Conservation (phyloP, 2,329 filamentous ascomycete genomes). For the Aspergillus calidoustus region DNA sequence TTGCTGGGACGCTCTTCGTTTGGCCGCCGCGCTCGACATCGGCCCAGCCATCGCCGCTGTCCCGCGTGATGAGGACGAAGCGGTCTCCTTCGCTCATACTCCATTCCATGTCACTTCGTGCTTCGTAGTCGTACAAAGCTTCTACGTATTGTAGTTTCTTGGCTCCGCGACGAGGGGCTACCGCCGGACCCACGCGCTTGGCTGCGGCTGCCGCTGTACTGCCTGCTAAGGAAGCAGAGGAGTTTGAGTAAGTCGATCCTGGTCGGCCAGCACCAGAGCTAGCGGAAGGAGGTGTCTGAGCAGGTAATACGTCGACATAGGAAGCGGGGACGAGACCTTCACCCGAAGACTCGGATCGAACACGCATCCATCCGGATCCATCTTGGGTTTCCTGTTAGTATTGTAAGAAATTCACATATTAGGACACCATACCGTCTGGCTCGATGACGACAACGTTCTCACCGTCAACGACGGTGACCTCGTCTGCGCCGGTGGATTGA, state of each 20-base stretch:
- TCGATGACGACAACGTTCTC: constrained; percentile 78
- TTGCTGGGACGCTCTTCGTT: constrained; percentile 88
- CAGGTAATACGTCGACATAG: constrained; percentile 73
- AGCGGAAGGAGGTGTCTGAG: constrained; percentile 45
- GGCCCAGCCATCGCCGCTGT: constrained; percentile 92
- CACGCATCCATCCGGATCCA: constrained; percentile 88
- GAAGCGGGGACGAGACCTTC: constrained; percentile 86
- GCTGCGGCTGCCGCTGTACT: constrained; percentile 46
- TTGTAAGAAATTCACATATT: neutral
- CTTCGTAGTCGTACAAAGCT: constrained; percentile 88
- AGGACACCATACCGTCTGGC: constrained; percentile 70
- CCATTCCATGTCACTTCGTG: constrained; percentile 83
- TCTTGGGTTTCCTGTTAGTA: constrained; percentile 62
- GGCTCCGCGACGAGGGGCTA: constrained; percentile 85
- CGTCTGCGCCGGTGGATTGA: constrained; percentile 77
- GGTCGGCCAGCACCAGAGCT: constrained; percentile 59
- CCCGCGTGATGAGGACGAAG: constrained; percentile 86
- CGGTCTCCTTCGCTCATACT: constrained; percentile 89
- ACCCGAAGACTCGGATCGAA: constrained; percentile 63
- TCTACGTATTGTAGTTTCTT: constrained; percentile 95
- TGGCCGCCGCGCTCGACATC: constrained; percentile 92
- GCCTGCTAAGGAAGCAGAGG: constrained; percentile 68
- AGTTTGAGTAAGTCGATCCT: constrained; percentile 77
- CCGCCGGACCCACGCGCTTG: constrained; percentile 89
- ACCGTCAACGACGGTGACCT: constrained; percentile 79